Percentiles rank a stretch among this genome's conserved stretches.
phyloP scores from a whole-genome alignment of 192 early-diverging fungal genomes.

The Chytriomyces confervae region DNA sequence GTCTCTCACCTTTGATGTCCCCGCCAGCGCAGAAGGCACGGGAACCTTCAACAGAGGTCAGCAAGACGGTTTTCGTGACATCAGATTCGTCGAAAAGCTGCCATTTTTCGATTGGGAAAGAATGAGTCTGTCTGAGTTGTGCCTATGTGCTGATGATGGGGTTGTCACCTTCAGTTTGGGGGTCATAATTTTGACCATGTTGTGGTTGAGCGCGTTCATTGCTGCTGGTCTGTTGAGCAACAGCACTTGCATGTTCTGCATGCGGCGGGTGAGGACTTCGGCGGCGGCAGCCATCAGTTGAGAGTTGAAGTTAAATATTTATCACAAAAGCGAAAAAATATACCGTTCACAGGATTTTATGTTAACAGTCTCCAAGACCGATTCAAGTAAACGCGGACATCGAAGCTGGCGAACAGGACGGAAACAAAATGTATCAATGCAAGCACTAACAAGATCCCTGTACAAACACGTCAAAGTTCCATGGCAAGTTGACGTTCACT shows the following conservation, averaged over 20 bases:
- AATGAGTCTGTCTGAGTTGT: not conserved
- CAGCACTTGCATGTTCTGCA: slow-evolving; percentile 52
- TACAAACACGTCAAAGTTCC: too few species aligned
- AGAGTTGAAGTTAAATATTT: not conserved
- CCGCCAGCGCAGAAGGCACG: slow-evolving; percentile 88
- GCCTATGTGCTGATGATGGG: not conserved
- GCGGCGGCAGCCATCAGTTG: not conserved
- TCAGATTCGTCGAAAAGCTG: slow-evolving; percentile 41
- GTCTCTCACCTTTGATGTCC: slow-evolving; percentile 27
- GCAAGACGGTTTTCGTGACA: slow-evolving; percentile 82
- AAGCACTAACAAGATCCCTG: too few species aligned
- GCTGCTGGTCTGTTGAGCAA: slow-evolving; percentile 68
- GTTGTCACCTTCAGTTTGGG: slow-evolving; percentile 74
- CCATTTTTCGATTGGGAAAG: not conserved
- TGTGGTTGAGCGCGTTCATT: slow-evolving; percentile 82
- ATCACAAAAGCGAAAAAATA: too few species aligned
- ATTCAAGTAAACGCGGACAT: too few species aligned
- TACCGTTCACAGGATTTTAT: too few species aligned
- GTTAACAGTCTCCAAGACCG: too few species aligned
- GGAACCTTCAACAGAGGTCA: slow-evolving; percentile 69
- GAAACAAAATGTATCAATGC: too few species aligned
- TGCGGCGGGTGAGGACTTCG: slow-evolving; percentile 49
- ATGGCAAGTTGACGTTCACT: too few species aligned
- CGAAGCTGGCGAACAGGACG: too few species aligned
- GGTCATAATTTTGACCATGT: slow-evolving; percentile 82